Base-by-base conservation (phyloP, 768 basidiomycete genomes). In the Arthromyces matolae region DNA sequence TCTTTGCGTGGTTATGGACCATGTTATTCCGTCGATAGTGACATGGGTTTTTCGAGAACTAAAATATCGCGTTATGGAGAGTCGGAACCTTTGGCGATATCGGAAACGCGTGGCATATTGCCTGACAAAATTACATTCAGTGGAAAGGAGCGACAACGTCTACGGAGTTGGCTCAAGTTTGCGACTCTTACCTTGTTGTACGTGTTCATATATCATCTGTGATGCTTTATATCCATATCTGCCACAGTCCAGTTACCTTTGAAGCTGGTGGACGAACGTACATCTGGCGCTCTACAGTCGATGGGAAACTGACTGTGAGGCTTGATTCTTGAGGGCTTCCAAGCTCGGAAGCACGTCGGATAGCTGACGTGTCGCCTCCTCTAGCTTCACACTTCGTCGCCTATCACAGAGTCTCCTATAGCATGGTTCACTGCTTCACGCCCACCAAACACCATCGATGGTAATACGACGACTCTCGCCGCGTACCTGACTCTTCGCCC, bases 361-460 rank as follows among this genome's bases (percentile, higher is more conserved):
- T n/a, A n/a, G 12, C 33, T 46, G n/a, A 40, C 16, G 5, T 38
- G n/a, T n/a, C n/a, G n/a, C n/a, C 29, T 24, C 22, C 32, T n/a
- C 32, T 28, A 52, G 42, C 31, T 50, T 16, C 36, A 56, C 25
- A 32, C 13, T 0, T 38, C 46, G 18, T 43, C 46, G 18, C 25
- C 36, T 18, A 9, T 41, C 10, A 28, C 49, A 7, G 42, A 57
- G 12, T 27, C 34, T 14, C 53, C 61, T 3, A 61, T 63, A 8
- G 61, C 61, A 5, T 63, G 61, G 61, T 63, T 61, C 40, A 55
- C 57, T 12, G 33, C 54, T 24, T 60, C 61, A n/a, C 45, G 44
- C n/a, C n/a, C n/a, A 10, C 45, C 54, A 31, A 8, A 27, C 2
- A 45, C 38, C n/a, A 36, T 48, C 19, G 49, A 56, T 13, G 54